These are phyloP conservation scores for Chrysanthemum makinoi DNA, from an alignment of 129 eudicot species.

Conservation along the genomic window DNA sequence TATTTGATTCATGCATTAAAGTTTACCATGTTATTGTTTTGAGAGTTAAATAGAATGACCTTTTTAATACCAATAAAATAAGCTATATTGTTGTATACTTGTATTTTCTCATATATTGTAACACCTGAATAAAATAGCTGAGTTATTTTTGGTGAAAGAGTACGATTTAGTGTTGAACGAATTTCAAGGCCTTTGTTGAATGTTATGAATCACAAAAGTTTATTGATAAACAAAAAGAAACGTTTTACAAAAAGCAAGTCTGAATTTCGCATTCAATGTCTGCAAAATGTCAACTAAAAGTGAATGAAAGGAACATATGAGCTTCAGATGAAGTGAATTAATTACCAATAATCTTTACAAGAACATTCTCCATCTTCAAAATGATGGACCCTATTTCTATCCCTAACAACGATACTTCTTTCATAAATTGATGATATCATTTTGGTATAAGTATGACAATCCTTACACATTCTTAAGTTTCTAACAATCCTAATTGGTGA, in stretches of 20 bases:
- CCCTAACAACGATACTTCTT: constrained; percentile 63
- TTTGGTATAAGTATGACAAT: constrained; percentile 81
- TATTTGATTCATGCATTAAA: not conserved
- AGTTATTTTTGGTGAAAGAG: not conserved
- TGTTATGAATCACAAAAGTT: not conserved
- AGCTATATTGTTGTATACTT: constrained; percentile 30
- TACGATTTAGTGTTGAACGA: not conserved
- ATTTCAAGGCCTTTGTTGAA: not conserved
- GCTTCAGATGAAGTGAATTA: not conserved
- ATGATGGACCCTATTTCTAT: constrained; percentile 81
- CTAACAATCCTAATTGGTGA: constrained; percentile 69
- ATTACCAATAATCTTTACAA: constrained; percentile 76
- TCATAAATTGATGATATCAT: constrained; percentile 63
- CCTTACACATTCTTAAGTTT: constrained; percentile 79
- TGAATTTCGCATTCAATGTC: not conserved
- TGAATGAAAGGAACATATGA: not conserved
- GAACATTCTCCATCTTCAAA: constrained; percentile 81
- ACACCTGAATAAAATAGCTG: constrained; percentile 16
- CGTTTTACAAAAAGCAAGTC: not conserved
- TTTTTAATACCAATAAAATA: constrained; percentile 15
- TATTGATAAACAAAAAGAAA: not conserved
- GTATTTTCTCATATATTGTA: constrained; percentile 8
- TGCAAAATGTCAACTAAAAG: not conserved
- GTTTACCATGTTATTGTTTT: constrained; percentile 19
- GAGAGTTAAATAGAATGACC: constrained; percentile 18